Conservation (phyloP, 2,329 filamentous ascomycete species). For the Exophiala mesophila region DNA sequence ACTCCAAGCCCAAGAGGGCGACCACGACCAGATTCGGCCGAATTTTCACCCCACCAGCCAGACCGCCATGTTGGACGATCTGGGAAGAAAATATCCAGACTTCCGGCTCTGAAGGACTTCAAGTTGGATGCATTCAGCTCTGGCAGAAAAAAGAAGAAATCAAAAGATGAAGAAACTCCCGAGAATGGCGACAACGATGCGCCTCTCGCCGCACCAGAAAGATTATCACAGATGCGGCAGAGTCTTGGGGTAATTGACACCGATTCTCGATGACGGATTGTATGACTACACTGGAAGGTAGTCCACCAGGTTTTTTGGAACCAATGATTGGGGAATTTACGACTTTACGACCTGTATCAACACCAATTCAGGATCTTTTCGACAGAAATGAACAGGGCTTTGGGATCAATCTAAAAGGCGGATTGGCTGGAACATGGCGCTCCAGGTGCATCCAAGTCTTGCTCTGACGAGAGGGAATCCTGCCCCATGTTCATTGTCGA, state of each 20-base stretch:
- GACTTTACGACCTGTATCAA: no score
- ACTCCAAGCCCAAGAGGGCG: constrained; percentile 11
- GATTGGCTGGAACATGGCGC: no score
- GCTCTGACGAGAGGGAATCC: no score
- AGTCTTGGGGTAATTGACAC: constrained; percentile 18
- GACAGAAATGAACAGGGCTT: no score
- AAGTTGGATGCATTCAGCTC: background rate
- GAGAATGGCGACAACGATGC: constrained; percentile 2
- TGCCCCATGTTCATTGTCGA: no score
- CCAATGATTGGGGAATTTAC: no score
- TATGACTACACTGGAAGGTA: no score
- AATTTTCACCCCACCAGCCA: constrained; percentile 3
- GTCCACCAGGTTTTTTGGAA: no score
- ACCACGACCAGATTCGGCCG: constrained; percentile 18
- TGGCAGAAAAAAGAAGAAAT: background rate
- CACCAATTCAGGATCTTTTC: no score
- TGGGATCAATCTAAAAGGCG: no score
- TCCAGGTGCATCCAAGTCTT: no score
- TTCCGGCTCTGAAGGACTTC: constrained; percentile 19
- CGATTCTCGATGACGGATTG: constrained; percentile 10
- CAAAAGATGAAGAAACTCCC: constrained; percentile 8
- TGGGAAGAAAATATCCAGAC: constrained; percentile 15
- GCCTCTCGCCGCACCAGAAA: constrained; percentile 8
- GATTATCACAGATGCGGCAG: constrained; percentile 18
- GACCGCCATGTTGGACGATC: constrained; percentile 10